These are phyloP conservation scores for Pythium sp. DNA, from an alignment of 352 stramenopile species.

Conservation along the genomic window DNA sequence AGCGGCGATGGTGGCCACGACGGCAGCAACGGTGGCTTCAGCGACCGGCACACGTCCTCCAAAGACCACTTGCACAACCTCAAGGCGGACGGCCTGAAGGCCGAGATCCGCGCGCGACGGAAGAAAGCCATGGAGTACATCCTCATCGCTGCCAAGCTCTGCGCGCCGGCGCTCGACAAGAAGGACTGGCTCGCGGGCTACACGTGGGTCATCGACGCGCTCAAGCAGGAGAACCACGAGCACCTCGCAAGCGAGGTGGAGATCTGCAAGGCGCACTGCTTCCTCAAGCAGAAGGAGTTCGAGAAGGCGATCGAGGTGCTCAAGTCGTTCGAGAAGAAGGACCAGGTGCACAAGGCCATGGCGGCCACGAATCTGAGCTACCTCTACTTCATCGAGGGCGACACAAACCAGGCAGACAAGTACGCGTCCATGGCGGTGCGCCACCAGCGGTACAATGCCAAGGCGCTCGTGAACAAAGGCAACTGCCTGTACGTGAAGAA, in stretches of 20 bases:
- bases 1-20: conserved; percentile 22
- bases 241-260: conserved; percentile 91
- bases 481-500: conserved; percentile 95
- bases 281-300: conserved; percentile 93
- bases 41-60: conserved; percentile 27
- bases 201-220: conserved; percentile 92
- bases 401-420: conserved; percentile 89
- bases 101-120: conserved; percentile 66
- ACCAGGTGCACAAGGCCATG: conserved; percentile 90
- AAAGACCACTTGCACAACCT: conserved; percentile 59
- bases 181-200: conserved; percentile 92
- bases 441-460: conserved; percentile 95
- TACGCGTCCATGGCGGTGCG: conserved; percentile 90
- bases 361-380: conserved; percentile 95
- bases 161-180: conserved; percentile 90
- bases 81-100: conserved; percentile 69
- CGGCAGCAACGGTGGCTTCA: conserved; percentile 12
- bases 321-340: conserved; percentile 96
- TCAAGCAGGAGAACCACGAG: conserved; percentile 90
- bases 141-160: conserved; percentile 92
- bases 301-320: conserved; percentile 92
- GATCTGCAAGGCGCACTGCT: conserved; percentile 85
- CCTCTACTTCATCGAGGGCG: conserved; percentile 95
- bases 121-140: conserved; percentile 91
- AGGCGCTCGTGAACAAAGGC: conserved; percentile 97